Percentiles rank a stretch among this genome's conserved stretches.
These are phyloP conservation scores for Furculomyces boomerangus DNA, from an alignment of 371 early-diverging fungal species.

Conservation along the genomic window DNA sequence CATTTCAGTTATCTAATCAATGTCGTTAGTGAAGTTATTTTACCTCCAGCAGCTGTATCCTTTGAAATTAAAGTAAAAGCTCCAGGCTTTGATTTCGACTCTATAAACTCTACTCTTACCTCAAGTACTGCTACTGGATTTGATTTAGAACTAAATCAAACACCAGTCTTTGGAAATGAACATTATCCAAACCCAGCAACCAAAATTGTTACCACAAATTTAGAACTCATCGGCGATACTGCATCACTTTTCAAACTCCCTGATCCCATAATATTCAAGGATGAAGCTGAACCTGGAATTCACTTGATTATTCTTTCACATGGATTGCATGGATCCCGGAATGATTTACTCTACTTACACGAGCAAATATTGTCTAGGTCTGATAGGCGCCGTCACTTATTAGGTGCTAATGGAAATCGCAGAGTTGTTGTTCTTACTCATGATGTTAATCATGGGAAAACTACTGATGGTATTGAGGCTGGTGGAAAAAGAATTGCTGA, in stretches of 20 bases:
- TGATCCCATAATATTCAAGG: not conserved
- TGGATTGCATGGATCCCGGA: not conserved
- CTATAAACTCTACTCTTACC: not conserved
- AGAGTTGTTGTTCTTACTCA: not conserved
- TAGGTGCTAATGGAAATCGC: not conserved
- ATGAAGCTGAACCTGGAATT: not conserved
- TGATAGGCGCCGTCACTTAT: not conserved
- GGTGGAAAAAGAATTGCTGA: not conserved
- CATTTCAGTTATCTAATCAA: not conserved
- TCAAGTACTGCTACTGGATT: not conserved
- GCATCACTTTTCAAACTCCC: not conserved
- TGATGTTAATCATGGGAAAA: slow-evolving; percentile 1
- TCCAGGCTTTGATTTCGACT: not conserved
- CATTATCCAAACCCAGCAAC: not conserved
- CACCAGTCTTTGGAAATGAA: not conserved
- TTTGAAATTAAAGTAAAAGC: not conserved
- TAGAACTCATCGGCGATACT: not conserved
- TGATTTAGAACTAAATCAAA: not conserved
- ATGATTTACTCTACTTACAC: slow-evolving; percentile 1
- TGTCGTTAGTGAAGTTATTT: slow-evolving; percentile 1
- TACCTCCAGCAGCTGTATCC: not conserved
- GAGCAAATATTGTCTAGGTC: not conserved
- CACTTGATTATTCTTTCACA: not conserved
- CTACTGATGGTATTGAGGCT: slow-evolving; percentile 1
- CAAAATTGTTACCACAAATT: not conserved